Evolutionary conservation across 192 early-diverging fungal genomes (phyloP), one percentile per base, ranked within the genome.

Genomic region (Backusella australiensis): DNA sequence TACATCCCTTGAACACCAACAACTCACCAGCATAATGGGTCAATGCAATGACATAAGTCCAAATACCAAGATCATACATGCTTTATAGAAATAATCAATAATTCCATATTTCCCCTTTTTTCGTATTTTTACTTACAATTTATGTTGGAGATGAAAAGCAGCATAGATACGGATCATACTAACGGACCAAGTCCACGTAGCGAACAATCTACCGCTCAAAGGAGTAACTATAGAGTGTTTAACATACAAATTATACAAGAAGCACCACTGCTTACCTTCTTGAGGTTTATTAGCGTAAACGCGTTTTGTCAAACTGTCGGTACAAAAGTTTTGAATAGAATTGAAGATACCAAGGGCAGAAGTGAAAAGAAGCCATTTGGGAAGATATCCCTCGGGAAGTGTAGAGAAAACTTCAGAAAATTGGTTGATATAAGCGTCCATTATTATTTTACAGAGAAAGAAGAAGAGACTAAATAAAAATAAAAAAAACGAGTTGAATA

Each of bases 121-220:
- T 69, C 32, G 32, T 32, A 32, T 32, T 29, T 39, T 36, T 4
- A 29, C 89, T 74, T 84, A 94, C 93, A 80, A 83, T 68, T 82
- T 75, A 71, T 95, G 85, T 75, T 85, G 80, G 73, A 98, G 89
- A 84, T 97, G 91, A 77, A 91, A 97, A 17, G 95, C 94, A 73
- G 90, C 89, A 82, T 96, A 93, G 75, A 96, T 86, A 34, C 97
- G 92, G 69, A 98, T 83, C 42, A 96, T 85, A 2, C 88, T 91
- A 21, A 91, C 92, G 23, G 93, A 88, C 74, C 94, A 85, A 0
- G 97, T 97, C 96, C 96, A 98, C 26, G 90, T 85, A 6, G 93
- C 97, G 90, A 97, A 95, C 66, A 95, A 82, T 38, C 95, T 92
- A 19, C 46, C 46, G 19, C 38, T 39, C 38, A 39, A 39, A 39